Conservation (phyloP, 2,329 filamentous ascomycete species). For the Cercospora citrullina region DNA sequence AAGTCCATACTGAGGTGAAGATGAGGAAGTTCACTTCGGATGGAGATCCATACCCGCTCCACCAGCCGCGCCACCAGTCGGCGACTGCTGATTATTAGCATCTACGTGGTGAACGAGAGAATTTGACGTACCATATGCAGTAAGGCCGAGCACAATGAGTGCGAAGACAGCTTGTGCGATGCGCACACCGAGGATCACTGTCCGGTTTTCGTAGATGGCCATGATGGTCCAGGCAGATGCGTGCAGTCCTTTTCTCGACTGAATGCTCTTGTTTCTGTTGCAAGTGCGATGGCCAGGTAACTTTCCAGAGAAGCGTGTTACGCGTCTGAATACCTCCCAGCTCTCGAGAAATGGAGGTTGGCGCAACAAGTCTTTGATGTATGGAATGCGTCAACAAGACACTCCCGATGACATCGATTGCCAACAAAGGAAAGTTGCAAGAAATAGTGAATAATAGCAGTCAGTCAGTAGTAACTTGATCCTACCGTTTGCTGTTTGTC, state of each 20-base stretch:
- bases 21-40: conserved; percentile 72
- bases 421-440: neutral
- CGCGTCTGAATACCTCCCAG: neutral
- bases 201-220: conserved; percentile 7
- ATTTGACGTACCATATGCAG: conserved; percentile 68
- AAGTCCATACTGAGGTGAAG: conserved; percentile 75
- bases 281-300: neutral
- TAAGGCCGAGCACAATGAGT: conserved; percentile 73
- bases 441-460: neutral
- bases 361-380: neutral
- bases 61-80: conserved; percentile 38
- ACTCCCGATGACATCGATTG: neutral
- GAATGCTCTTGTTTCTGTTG: neutral
- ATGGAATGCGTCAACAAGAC: conserved; percentile 1
- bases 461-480: neutral
- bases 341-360: neutral
- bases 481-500: neutral
- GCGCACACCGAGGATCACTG: conserved; percentile 62
- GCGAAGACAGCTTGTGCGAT: conserved; percentile 66
- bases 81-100: conserved; percentile 30
- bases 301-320: neutral
- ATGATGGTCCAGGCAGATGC: neutral
- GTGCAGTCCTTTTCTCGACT: neutral
- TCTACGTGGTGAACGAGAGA: too few species aligned
- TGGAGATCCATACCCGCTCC: conserved; percentile 54